Base-by-base conservation (phyloP, 345 rosid species). In the Bruguiera sexangula region DNA sequence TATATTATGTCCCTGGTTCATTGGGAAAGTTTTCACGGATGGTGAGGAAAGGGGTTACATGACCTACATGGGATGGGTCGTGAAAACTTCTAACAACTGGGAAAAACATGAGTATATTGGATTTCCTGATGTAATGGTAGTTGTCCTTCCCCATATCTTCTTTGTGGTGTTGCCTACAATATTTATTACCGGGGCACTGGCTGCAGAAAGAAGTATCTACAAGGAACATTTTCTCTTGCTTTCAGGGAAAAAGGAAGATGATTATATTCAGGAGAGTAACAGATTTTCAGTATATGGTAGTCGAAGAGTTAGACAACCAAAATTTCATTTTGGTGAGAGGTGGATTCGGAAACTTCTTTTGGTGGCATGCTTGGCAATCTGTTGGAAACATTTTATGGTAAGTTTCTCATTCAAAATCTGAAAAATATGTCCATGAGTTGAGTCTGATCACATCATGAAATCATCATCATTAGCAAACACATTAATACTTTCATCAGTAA, bases 61-160 rank as follows among this genome's bases (percentile, higher is more conserved):
- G 98, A 89, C 95, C 66, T 85, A 84, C 56, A 85, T 78, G 85
- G 98, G 98, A 55, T 94, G 97, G 96, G 89, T 72, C 6, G 84
- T 91, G 26, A 80, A 79, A 65, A 76, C 75, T 69, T 37, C 72
- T 56, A 53, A 78, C 32, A 31, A 48, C 32, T 68, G 65, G 30
- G 76, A 50, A 78, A 83, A 72, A 10, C 88, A 81, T 29, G 82
- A 80, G 31, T 87, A 84, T 74, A 57, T 89, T 43, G 97, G 96
- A 66, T 82, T 75, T 72, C 96, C 96, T 0, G 96, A 95, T 83
- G 69, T 95, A 20, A 86, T 94, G 91, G 88, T 94, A 62, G 65
- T 91, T 52, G 93, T 91, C 76, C 80, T 94, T 75, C 93, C 98
- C 29, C 97, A 91, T 83, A 73, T 94, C 51, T 8, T 86, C 36